Percentiles rank a stretch among this genome's conserved stretches.
Conservation (phyloP, 1,284 basidiomycete species). For the Xerocomus amazonicus region DNA sequence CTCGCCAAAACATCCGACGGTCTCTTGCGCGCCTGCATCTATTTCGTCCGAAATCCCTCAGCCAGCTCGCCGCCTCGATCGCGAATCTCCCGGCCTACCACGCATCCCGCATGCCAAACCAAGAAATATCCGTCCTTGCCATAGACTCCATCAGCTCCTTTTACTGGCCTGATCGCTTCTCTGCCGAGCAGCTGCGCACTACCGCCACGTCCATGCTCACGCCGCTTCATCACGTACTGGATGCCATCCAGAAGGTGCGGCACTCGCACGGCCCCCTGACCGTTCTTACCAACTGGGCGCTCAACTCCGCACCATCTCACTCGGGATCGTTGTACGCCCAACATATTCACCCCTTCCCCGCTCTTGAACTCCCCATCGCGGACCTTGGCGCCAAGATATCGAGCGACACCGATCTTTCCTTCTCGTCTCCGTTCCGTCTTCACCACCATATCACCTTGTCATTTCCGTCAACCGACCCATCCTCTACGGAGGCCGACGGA, state of each 20-base stretch:
- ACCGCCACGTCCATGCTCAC: conserved; percentile 7
- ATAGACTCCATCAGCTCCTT: conserved; percentile 76
- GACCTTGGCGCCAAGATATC: conserved; percentile 17
- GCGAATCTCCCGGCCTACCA: conserved; percentile 57
- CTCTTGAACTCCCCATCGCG: conserved; percentile 15
- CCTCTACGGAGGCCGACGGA: not conserved
- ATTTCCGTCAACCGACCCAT: conserved; percentile 26
- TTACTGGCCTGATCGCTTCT: conserved; percentile 72
- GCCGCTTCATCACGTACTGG: conserved; percentile 41
- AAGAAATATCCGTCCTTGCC: conserved; percentile 59
- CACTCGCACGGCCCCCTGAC: conserved; percentile 50
- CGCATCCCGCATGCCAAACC: conserved; percentile 41
- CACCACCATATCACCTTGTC: conserved; percentile 47
- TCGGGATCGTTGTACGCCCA: conserved; percentile 45
- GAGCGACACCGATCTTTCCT: conserved; percentile 9
- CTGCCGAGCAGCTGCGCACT: conserved; percentile 50
- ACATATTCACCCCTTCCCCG: conserved; percentile 49
- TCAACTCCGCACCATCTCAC: conserved; percentile 35
- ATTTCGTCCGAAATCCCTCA: conserved; percentile 61
- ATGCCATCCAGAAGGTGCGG: conserved; percentile 50
- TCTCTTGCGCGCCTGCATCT: conserved; percentile 57
- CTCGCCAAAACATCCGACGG: conserved; percentile 35
- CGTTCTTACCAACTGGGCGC: conserved; percentile 64
- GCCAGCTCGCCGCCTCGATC: conserved; percentile 66
- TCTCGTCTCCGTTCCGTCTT: conserved; percentile 30